Evolutionary conservation across 495 filamentous ascomycete species (phyloP).

Genomic region (Talaromyces nanjingensis): DNA sequence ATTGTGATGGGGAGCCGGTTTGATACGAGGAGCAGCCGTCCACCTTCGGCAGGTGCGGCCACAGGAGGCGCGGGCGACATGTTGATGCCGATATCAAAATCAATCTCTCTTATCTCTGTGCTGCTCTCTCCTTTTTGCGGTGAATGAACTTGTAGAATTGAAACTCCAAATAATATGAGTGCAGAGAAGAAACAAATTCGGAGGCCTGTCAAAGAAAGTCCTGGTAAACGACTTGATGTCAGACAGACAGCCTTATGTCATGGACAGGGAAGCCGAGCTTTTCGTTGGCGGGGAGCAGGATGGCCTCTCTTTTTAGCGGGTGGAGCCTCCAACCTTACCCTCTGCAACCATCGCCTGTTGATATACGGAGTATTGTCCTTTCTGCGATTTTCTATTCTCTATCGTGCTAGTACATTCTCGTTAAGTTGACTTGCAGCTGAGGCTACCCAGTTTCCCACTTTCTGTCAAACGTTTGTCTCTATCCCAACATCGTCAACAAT

Average conservation of each 20-base stretch:
- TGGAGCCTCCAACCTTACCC: neutral
- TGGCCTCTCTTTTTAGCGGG: neutral
- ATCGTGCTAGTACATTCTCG: neutral
- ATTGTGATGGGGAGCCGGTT: constrained; percentile 94
- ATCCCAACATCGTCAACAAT: neutral
- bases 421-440: neutral
- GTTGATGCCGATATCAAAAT: neutral
- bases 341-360: no score
- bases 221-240: neutral
- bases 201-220: neutral
- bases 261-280: constrained; percentile 1
- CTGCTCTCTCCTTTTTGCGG: neutral
- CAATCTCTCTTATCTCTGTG: neutral
- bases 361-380: no score
- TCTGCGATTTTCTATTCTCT: neutral
- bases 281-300: constrained; percentile 7
- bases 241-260: neutral
- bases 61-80: constrained; percentile 1
- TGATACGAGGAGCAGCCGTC: constrained; percentile 71
- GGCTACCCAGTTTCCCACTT: neutral
- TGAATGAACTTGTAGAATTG: neutral
- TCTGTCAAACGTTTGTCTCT: neutral
- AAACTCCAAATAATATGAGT: neutral
- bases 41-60: neutral
- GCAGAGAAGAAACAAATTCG: neutral